Conservation (phyloP, 495 filamentous ascomycete genomes). For the Annulohypoxylon stygium region DNA sequence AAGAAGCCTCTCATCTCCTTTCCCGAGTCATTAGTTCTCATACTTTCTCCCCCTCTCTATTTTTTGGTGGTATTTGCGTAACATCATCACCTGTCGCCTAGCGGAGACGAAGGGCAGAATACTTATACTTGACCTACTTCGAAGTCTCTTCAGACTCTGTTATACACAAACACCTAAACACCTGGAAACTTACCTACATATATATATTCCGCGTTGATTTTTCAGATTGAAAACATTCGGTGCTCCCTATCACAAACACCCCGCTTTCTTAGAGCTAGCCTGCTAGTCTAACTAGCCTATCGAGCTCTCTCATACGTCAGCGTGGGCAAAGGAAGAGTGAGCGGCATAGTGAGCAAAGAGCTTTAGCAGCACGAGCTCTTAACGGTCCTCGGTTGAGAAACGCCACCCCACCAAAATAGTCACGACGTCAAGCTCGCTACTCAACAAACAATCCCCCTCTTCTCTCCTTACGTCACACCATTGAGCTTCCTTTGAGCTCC, state of each 20-base stretch:
- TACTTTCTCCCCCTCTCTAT: conserved; percentile 28
- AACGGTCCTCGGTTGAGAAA: conserved; percentile 23
- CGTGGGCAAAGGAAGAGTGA: conserved; percentile 22
- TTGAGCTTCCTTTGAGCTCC: conserved; percentile 6
- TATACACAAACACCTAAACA: conserved; percentile 5
- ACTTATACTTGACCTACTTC: conserved; percentile 2
- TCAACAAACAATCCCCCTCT: conserved; percentile 25
- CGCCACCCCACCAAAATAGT: conserved; percentile 43
- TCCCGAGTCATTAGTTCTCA: conserved; percentile 28
- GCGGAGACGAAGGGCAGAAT: conserved; percentile 35
- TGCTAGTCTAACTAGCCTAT: conserved; percentile 20
- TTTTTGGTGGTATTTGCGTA: conserved; percentile 29
- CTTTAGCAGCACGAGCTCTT: conserved; percentile 24
- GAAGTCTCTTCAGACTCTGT: conserved; percentile 1
- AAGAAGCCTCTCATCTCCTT: conserved; percentile 40
- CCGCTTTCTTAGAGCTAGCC: conserved; percentile 26
- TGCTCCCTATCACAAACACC: conserved; percentile 21
- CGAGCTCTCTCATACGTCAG: conserved; percentile 35
- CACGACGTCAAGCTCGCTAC: conserved; percentile 37
- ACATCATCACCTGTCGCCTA: conserved; percentile 13
- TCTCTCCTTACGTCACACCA: conserved; percentile 42
- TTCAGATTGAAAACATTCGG: not conserved
- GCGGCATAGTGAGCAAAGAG: conserved; percentile 7
- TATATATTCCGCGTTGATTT: conserved; percentile 9
- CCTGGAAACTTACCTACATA: not conserved